Percentiles rank a stretch among this genome's conserved stretches.
phyloP scores from a whole-genome alignment of 2,329 filamentous ascomycete species.

The Metarhizium rileyi region DNA sequence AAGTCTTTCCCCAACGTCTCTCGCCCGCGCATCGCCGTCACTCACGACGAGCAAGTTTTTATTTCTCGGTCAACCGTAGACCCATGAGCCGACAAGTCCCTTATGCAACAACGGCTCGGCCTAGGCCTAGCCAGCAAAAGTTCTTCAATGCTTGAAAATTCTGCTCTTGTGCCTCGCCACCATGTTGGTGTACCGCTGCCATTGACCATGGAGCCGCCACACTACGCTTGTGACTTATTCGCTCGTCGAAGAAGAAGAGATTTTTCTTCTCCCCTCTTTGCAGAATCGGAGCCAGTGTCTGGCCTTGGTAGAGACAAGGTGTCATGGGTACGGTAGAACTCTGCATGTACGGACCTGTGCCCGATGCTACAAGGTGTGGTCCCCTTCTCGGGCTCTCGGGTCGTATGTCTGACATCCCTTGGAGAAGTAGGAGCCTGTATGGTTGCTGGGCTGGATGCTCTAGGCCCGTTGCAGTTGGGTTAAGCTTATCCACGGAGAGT shows the following conservation, averaged over 20 bases:
- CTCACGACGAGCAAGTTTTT: background rate
- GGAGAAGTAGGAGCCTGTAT: background rate
- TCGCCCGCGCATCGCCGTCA: background rate
- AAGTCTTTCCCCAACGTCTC: background rate
- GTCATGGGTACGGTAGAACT: background rate
- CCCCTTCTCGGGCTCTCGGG: background rate
- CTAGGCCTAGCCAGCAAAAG: background rate
- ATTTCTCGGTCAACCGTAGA: background rate
- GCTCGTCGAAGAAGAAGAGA: background rate
- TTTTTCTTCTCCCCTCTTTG: background rate
- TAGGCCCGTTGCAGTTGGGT: background rate
- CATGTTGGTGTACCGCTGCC: background rate
- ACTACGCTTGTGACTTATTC: background rate
- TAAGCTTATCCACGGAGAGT: background rate
- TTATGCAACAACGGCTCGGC: conserved; percentile 3
- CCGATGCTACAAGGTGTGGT: background rate
- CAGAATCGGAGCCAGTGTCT: background rate
- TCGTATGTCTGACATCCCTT: background rate
- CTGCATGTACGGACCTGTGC: background rate
- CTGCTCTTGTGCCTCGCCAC: conserved; percentile 1
- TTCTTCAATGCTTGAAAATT: background rate
- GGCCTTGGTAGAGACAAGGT: background rate
- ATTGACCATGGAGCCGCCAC: background rate
- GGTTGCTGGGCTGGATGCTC: background rate
- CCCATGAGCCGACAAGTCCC: background rate